These are phyloP conservation scores for Cyberlindnera samutprakarnensis DNA, from an alignment of 805 yeast genomes.

Conservation along the genomic window DNA sequence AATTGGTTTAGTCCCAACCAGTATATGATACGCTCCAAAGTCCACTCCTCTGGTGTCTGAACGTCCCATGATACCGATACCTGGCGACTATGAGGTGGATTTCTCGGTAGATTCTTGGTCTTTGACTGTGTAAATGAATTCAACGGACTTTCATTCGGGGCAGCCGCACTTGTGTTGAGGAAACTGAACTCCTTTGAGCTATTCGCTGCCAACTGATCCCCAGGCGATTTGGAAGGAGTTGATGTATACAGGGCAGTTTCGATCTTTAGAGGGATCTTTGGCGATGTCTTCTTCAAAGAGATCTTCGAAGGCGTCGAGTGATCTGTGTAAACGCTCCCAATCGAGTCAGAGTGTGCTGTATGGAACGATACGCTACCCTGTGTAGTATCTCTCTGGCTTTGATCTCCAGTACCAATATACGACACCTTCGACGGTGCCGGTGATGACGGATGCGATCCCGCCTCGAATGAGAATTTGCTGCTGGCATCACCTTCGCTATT, in stretches of 20 bases:
- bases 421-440: neutral
- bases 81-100: conserved; percentile 20
- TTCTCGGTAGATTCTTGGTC: conserved; percentile 2
- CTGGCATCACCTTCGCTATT: conserved; percentile 11
- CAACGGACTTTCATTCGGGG: conserved; percentile 6
- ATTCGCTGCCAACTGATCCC: conserved; percentile 1
- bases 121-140: conserved; percentile 3
- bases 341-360: conserved; percentile 15
- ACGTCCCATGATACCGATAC: conserved; percentile 39
- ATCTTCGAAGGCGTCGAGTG: conserved; percentile 14
- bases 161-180: conserved; percentile 15
- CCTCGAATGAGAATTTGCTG: conserved; percentile 15
- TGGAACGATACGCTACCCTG: conserved; percentile 12
- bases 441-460: neutral
- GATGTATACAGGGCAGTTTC: conserved; percentile 10
- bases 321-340: conserved; percentile 11
- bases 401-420: neutral
- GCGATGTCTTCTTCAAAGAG: conserved; percentile 5
- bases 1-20: conserved; percentile 71
- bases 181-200: conserved; percentile 19
- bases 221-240: conserved; percentile 7
- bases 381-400: conserved; percentile 2
- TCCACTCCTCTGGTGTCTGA: conserved; percentile 60
- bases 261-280: conserved; percentile 10
- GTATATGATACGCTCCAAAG: conserved; percentile 49